phyloP scores from a whole-genome alignment of 2,329 filamentous ascomycete species.

The Leptographium procerum region DNA sequence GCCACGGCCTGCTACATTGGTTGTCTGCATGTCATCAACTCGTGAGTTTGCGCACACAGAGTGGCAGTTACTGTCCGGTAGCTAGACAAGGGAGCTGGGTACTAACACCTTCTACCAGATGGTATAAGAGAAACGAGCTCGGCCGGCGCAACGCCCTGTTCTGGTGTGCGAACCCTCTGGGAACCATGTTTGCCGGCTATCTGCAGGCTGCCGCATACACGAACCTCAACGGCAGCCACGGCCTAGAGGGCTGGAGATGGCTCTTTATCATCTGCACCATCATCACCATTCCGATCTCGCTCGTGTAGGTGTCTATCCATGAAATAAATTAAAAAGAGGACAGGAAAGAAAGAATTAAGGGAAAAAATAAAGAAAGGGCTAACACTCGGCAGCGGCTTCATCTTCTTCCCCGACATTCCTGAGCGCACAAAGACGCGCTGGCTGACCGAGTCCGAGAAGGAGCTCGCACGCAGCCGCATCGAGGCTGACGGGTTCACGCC shows the following conservation, averaged over 20 bases:
- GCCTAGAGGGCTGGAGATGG: constrained; percentile 39
- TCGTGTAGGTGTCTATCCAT: constrained; percentile 18
- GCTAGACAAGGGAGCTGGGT: too few relatives aligned
- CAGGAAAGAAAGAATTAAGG: too few relatives aligned
- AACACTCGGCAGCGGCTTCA: constrained; percentile 22
- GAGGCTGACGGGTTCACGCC: constrained; percentile 17
- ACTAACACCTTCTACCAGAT: too few relatives aligned
- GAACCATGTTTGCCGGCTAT: constrained; percentile 20
- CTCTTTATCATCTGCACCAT: constrained; percentile 46
- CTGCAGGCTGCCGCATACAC: constrained; percentile 42
- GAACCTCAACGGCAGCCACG: constrained; percentile 36
- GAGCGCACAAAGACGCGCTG: constrained; percentile 26
- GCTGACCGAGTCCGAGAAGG: constrained; percentile 22
- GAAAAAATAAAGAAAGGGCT: too few relatives aligned
- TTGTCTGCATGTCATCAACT: constrained; percentile 31
- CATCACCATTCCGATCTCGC: constrained; percentile 41
- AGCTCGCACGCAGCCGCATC: constrained; percentile 22
- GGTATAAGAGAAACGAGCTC: constrained; percentile 49
- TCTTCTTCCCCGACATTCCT: constrained; percentile 29
- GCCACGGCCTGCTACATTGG: constrained; percentile 43
- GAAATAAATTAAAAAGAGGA: not conserved
- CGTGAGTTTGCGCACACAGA: constrained; percentile 12
- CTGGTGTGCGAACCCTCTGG: constrained; percentile 35
- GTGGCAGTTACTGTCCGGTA: not conserved
- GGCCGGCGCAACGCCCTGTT: constrained; percentile 53